Evolutionary conservation across 192 early-diverging fungal genomes (phyloP), one percentile per base, ranked within the genome.

Genomic region (Geranomyces michiganensis): DNA sequence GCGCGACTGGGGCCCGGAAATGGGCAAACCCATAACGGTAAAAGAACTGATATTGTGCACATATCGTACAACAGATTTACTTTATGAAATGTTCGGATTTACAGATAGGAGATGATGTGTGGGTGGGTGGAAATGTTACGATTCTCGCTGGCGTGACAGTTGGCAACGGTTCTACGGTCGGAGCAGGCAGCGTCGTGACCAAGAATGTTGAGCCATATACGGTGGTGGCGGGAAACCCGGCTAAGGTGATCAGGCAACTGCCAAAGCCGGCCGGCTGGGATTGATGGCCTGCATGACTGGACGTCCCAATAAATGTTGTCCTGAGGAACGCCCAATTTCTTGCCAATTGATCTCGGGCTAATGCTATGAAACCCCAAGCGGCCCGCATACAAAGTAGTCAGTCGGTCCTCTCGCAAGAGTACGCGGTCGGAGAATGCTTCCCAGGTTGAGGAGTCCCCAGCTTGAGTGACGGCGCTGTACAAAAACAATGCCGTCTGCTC

Each of bases 91-190:
- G 6, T 17, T 17, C 8, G 7, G 31, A 29, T 6, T 21, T 30
- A 15, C 48, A 74, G 73, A 97, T 98, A 61, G 95, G 93, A 26
- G 87, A 91, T 60, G 84, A 94, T 71, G 90, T 91, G 32, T 96
- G 94, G 95, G 76, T 98, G 36, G 94, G 96, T 8, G 96, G 93
- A 22, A 82, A 85, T 24, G 87, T 84, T 0, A 85, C 91, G 8
- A 88, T 98, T 45, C 79, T 89, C 75, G 89, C 92, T 13, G 96
- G 96, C 41, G 88, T 97, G 7, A 95, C 91, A 0, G 91, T 98
- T 68, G 96, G 96, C 4, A 78, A 93, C 63, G 88, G 92, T 27
- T 80, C 36, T 44, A 70, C 76, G n/a, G 61, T 85, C 58, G 84
- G 87, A 9, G 96, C 93, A 9, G 95, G 94, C 1, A 78, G 88